These are phyloP conservation scores for Parastagonospora nodorum DNA, from an alignment of 2,329 filamentous ascomycete species.

Conservation along the genomic window DNA sequence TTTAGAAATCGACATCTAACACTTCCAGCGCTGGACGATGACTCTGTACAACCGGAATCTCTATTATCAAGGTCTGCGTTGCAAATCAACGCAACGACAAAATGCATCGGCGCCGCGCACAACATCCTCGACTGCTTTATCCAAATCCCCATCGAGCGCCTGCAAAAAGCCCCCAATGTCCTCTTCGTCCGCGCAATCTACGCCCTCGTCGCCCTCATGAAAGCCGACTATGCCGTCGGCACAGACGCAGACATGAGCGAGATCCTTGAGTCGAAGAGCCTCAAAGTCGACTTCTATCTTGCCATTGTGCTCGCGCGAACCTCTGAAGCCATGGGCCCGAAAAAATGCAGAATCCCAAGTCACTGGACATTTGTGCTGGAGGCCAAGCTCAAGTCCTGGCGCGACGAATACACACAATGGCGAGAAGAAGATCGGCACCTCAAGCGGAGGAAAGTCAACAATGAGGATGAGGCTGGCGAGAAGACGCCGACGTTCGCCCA, in stretches of 20 bases:
- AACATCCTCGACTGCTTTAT: slow-evolving; percentile 39
- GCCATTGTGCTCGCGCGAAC: slow-evolving; percentile 26
- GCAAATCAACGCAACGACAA: slow-evolving; percentile 44
- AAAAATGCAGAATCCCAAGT: slow-evolving; percentile 37
- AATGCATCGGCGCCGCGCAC: slow-evolving; percentile 39
- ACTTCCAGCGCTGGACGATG: slow-evolving; percentile 41
- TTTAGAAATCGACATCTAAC: slow-evolving; percentile 41
- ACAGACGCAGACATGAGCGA: slow-evolving; percentile 41
- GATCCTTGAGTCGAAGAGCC: slow-evolving; percentile 36
- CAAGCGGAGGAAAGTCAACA: slow-evolving; percentile 22
- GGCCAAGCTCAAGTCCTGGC: slow-evolving; percentile 39
- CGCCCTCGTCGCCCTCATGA: slow-evolving; percentile 39
- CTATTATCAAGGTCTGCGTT: slow-evolving; percentile 38
- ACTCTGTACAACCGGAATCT: slow-evolving; percentile 40
- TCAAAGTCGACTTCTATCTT: slow-evolving; percentile 41
- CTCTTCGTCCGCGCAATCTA: slow-evolving; percentile 41
- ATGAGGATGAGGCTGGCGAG: background rate
- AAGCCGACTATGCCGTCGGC: slow-evolving; percentile 42
- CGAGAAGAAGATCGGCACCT: slow-evolving; percentile 30
- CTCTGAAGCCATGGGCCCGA: slow-evolving; percentile 31
- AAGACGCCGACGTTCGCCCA: slow-evolving; percentile 12
- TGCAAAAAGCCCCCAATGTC: slow-evolving; percentile 34
- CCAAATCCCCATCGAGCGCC: slow-evolving; percentile 18
- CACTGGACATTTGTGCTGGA: slow-evolving; percentile 41
- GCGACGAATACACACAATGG: slow-evolving; percentile 38